Conservation (phyloP, 2,329 filamentous ascomycete species). For the Pezicula carpinea region DNA sequence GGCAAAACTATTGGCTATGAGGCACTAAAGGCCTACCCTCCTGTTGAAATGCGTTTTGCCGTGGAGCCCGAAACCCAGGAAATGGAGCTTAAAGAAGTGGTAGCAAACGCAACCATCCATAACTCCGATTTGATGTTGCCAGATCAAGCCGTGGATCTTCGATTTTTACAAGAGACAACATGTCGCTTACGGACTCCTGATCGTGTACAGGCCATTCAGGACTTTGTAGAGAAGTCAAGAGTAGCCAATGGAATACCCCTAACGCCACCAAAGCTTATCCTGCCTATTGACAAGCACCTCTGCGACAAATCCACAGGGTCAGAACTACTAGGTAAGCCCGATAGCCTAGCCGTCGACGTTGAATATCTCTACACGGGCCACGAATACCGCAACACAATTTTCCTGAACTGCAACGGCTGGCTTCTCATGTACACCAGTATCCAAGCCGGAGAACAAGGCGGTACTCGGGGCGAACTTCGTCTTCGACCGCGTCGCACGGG, state of each 20-base stretch:
- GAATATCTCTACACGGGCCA: constrained; percentile 16
- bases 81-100: constrained; percentile 13
- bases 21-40: constrained; percentile 22
- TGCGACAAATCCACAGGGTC: not conserved
- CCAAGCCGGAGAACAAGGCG: constrained; percentile 13
- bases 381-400: constrained; percentile 9
- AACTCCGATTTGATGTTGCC: constrained; percentile 28
- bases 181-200: constrained; percentile 2
- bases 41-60: constrained; percentile 24
- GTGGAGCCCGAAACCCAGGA: constrained; percentile 10
- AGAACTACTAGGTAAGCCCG: not conserved
- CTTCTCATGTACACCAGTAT: constrained; percentile 11
- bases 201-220: not conserved
- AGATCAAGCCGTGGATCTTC: constrained; percentile 24
- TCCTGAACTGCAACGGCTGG: constrained; percentile 12
- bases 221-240: not conserved
- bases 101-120: constrained; percentile 18
- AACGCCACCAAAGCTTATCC: constrained; percentile 5
- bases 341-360: constrained; percentile 5
- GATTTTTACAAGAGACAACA: constrained; percentile 23
- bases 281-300: constrained; percentile 8
- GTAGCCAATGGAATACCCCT: not conserved
- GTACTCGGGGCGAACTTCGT: constrained; percentile 8
- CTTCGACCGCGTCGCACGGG: not conserved
- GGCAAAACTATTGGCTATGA: constrained; percentile 10